Evolutionary conservation across 805 yeast species (phyloP).

Genomic region (Millerozyma miso): DNA sequence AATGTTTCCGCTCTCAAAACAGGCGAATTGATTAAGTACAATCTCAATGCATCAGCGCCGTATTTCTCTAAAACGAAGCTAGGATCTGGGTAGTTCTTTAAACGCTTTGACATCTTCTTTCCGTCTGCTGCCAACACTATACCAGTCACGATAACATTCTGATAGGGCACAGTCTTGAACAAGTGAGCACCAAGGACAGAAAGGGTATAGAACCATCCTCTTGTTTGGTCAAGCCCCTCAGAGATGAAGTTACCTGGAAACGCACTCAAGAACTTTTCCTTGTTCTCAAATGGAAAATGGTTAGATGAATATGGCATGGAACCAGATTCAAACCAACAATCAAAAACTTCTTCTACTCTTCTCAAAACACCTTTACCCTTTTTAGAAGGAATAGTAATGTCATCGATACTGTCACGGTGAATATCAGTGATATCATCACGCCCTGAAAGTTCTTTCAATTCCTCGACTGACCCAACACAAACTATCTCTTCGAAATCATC

Average conservation of each 20-base stretch:
- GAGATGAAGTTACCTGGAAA: conserved; percentile 98
- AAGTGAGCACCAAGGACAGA: conserved; percentile 93
- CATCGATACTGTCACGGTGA: conserved; percentile 91
- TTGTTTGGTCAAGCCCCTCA: conserved; percentile 98
- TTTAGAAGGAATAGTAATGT: conserved; percentile 88
- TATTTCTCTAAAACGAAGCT: conserved; percentile 71
- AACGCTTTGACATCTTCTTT: conserved; percentile 97
- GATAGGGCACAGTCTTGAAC: conserved; percentile 87
- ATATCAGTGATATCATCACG: conserved; percentile 76
- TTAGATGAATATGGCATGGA: conserved; percentile 97
- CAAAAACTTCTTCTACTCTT: conserved; percentile 96
- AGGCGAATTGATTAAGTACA: conserved; percentile 95
- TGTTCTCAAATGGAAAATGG: conserved; percentile 92
- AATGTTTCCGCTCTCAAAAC: conserved; percentile 94
- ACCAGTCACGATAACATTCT: conserved; percentile 94
- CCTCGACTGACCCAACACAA: conserved; percentile 87
- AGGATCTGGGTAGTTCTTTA: conserved; percentile 98
- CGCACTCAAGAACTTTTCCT: conserved; percentile 61
- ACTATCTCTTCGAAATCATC: conserved; percentile 91
- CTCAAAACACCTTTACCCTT: conserved; percentile 81
- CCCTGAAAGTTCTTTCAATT: conserved; percentile 82
- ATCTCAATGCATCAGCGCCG: conserved; percentile 97
- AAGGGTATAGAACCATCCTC: conserved; percentile 99
- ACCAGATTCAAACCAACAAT: conserved; percentile 99
- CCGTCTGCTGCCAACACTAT: conserved; percentile 97